phyloP scores from a whole-genome alignment of 169 alveolate genomes.

The Cardiosporidium cionae region DNA sequence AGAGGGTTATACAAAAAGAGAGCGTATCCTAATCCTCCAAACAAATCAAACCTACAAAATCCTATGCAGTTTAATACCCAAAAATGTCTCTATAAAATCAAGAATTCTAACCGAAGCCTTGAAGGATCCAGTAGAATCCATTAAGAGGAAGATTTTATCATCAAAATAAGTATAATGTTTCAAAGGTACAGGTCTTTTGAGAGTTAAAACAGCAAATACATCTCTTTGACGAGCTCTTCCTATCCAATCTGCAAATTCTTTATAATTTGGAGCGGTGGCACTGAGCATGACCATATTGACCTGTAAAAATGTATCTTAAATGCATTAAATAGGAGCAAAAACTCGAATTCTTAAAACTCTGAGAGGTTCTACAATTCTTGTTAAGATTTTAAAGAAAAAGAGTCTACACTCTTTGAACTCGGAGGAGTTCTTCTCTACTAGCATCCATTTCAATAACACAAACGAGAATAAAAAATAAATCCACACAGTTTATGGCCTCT shows the following conservation, averaged over 20 bases:
- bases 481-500: too few relatives aligned
- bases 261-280: conserved; percentile 97
- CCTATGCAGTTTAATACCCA: not conserved
- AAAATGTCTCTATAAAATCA: not conserved
- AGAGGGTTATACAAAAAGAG: too few relatives aligned
- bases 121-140: conserved; percentile 12
- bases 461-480: too few relatives aligned
- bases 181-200: conserved; percentile 92
- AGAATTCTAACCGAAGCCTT: conserved; percentile 6
- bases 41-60: conserved; percentile 10
- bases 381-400: too few relatives aligned
- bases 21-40: too few relatives aligned
- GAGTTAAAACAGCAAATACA: conserved; percentile 85
- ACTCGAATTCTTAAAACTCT: not conserved
- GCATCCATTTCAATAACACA: too few relatives aligned
- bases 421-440: too few relatives aligned
- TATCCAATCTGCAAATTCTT: conserved; percentile 95
- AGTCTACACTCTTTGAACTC: too few relatives aligned
- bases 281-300: conserved; percentile 87
- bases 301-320: conserved; percentile 19
- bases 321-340: too few relatives aligned
- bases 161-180: conserved; percentile 78
- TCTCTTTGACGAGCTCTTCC: conserved; percentile 70
- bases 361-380: too few relatives aligned
- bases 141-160: conserved; percentile 56